Conservation (phyloP, 176 grass and related monocot genomes). For the Bromus sterilis region DNA sequence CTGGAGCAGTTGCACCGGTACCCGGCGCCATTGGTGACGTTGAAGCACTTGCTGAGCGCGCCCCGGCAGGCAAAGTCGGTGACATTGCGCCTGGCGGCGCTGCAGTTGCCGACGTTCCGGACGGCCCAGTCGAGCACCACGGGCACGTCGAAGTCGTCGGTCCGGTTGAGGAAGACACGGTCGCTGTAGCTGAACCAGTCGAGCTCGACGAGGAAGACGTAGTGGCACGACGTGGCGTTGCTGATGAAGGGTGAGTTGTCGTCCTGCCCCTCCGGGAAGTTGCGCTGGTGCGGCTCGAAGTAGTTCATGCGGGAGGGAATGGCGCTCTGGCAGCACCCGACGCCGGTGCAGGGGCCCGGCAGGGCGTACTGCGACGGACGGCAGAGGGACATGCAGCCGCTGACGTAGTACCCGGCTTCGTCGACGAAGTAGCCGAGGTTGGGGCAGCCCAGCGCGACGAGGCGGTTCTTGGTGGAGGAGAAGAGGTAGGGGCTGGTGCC, state of each 20-base stretch:
- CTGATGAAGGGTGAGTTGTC: too few relatives aligned
- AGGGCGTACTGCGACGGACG: background rate
- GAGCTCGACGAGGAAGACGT: too few relatives aligned
- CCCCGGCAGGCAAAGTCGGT: constrained; percentile 38
- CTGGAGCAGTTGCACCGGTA: constrained; percentile 36
- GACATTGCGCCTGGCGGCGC: background rate
- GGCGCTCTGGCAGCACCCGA: too few relatives aligned
- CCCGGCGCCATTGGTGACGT: background rate
- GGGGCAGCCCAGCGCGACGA: constrained; percentile 27
- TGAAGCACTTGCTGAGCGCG: background rate
- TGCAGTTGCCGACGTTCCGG: constrained; percentile 23
- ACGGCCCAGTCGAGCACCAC: constrained; percentile 52
- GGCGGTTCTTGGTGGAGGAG: constrained; percentile 22
- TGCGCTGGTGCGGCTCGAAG: too few relatives aligned
- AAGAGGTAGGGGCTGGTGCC: constrained; percentile 1
- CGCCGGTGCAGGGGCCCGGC: too few relatives aligned
- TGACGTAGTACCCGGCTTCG: fast-evolving
- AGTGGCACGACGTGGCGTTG: too few relatives aligned
- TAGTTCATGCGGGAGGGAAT: too few relatives aligned
- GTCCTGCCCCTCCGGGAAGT: too few relatives aligned
- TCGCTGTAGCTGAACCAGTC: too few relatives aligned
- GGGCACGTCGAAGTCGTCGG: constrained; percentile 10
- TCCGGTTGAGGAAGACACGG: background rate
- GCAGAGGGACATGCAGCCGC: constrained; percentile 40
- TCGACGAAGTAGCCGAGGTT: constrained; percentile 23